Evolutionary conservation across 148 eudicot species (phyloP).

Genomic region (Chenopodium suecicum): DNA sequence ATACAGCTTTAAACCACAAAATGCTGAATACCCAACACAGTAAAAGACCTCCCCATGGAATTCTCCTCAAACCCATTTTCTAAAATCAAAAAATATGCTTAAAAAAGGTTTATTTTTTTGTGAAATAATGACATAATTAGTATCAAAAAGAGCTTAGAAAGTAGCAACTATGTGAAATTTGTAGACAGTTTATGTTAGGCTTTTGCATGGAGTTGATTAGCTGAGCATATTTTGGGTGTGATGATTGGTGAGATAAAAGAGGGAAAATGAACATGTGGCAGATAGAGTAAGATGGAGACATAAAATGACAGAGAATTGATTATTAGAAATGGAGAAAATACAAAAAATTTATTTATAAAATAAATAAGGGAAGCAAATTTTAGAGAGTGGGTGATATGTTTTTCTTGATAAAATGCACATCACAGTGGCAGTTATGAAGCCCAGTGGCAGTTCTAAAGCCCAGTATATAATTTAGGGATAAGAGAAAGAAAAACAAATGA

Average conservation of each 20-base stretch:
- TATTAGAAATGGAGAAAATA: conserved; percentile 4
- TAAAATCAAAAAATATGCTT: conserved; percentile 12
- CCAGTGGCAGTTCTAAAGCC: conserved; percentile 7
- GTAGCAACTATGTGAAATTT: conserved; percentile 16
- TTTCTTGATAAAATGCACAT: conserved; percentile 32
- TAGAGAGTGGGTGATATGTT: conserved; percentile 28
- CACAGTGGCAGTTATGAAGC: conserved; percentile 43
- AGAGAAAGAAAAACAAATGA: conserved; percentile 11
- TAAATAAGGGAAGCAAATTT: neutral
- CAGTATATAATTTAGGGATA: conserved; percentile 4
- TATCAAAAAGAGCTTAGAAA: conserved; percentile 15
- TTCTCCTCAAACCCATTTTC: conserved; percentile 46
- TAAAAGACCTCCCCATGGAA: conserved; percentile 38
- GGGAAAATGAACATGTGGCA: conserved; percentile 25
- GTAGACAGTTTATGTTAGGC: neutral
- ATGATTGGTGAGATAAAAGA: conserved; percentile 29
- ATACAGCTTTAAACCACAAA: conserved; percentile 36
- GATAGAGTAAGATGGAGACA: conserved; percentile 20
- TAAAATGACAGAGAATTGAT: conserved; percentile 23
- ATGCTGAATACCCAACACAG: conserved; percentile 47
- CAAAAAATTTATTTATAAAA: conserved; percentile 8
- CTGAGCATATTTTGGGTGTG: conserved; percentile 25
- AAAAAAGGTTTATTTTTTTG: conserved; percentile 9
- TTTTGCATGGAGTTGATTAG: conserved; percentile 29
- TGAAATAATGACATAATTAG: conserved; percentile 3